A percentile compares a stretch with the other conserved stretches of the same genome.
Conservation (phyloP, 1,284 basidiomycete genomes). For the Malassezia nana region DNA sequence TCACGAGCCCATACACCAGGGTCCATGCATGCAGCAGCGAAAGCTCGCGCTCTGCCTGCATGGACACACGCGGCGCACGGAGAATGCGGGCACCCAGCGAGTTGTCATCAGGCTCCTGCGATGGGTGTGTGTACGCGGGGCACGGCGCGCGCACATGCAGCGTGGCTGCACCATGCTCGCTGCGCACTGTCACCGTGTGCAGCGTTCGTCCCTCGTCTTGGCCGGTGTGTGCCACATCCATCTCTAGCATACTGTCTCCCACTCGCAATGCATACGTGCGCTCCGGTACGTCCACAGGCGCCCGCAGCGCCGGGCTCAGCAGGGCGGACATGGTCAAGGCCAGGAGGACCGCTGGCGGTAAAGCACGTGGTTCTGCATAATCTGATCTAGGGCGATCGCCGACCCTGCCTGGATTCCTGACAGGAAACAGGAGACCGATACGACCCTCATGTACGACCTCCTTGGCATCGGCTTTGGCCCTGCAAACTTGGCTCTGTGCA, state of each 20-base stretch:
- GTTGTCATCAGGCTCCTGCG: slow-evolving; percentile 39
- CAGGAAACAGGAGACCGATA: neutral
- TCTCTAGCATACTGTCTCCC: neutral
- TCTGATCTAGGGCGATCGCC: neutral
- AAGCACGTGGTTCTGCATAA: neutral
- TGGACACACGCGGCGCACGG: slow-evolving; percentile 19
- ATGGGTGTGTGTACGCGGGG: slow-evolving; percentile 22
- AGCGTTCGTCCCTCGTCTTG: neutral
- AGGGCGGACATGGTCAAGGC: neutral
- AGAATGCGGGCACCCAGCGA: slow-evolving; percentile 22
- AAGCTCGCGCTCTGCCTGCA: neutral
- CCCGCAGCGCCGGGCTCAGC: neutral
- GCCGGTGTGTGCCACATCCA: neutral
- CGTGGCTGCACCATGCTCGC: neutral
- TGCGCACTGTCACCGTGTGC: neutral
- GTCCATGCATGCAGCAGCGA: slow-evolving; percentile 21
- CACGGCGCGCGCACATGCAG: slow-evolving; percentile 20
- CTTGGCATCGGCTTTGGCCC: slow-evolving; percentile 44
- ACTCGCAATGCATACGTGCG: neutral
- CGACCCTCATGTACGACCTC: slow-evolving; percentile 27
- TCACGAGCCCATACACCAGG: slow-evolving; percentile 23
- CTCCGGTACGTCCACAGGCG: neutral
- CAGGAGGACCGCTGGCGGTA: neutral
- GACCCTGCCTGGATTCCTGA: neutral
- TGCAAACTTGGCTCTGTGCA: slow-evolving; percentile 42